Percentiles rank a stretch among this genome's conserved stretches.
Evolutionary conservation across 129 eudicot genomes (phyloP).

Genomic region (Lonicera japonica): DNA sequence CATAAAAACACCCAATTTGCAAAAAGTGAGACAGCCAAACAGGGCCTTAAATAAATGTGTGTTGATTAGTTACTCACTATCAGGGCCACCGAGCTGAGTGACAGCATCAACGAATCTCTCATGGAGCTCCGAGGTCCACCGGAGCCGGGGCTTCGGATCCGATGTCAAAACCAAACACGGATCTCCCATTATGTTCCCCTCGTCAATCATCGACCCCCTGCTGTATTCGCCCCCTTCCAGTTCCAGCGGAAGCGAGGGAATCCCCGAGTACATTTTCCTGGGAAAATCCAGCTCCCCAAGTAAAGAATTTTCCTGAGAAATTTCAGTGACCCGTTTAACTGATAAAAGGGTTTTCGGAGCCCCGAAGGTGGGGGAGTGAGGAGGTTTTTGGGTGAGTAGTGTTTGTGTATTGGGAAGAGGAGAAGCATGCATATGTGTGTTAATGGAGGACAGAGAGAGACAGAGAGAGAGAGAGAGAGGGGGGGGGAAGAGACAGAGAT

Average conservation of each 20-base stretch:
- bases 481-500: conserved; percentile 41
- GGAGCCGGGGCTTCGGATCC: conserved; percentile 89
- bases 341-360: background rate
- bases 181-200: conserved; percentile 51
- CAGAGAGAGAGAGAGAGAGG: conserved; percentile 5
- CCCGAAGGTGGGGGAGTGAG: background rate
- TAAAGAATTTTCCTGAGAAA: too few species aligned
- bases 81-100: conserved; percentile 95
- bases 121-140: conserved; percentile 95
- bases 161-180: conserved; percentile 71
- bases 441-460: background rate
- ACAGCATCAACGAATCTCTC: conserved; percentile 94
- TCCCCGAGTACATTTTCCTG: conserved; percentile 30
- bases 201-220: conserved; percentile 18
- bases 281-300: background rate
- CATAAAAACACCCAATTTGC: too few species aligned
- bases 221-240: conserved; percentile 26
- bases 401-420: background rate
- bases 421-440: background rate
- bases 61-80: conserved; percentile 33
- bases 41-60: too few species aligned
- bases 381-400: too few species aligned
- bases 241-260: conserved; percentile 36
- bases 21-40: too few species aligned
- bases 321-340: background rate